A percentile compares a stretch with the other conserved stretches of the same genome.
phyloP scores from a whole-genome alignment of 2,329 filamentous ascomycete genomes.

The Nemania abortiva region DNA sequence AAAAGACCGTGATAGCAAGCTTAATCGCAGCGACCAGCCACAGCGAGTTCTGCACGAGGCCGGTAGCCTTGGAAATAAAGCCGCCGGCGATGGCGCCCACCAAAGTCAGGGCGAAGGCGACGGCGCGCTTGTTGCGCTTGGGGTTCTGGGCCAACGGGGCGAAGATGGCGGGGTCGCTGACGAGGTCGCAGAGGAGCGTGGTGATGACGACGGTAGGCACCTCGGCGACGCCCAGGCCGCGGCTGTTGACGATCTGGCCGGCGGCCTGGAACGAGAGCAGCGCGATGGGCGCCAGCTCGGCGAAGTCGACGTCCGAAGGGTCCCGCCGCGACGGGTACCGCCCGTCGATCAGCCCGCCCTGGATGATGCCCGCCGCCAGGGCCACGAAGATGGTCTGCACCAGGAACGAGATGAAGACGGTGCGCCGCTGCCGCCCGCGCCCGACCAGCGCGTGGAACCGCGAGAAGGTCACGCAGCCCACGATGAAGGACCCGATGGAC shows the following conservation, averaged over 20 bases:
- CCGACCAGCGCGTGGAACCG: constrained; percentile 50
- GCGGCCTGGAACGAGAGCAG: constrained; percentile 67
- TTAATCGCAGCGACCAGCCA: constrained; percentile 63
- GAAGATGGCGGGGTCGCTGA: constrained; percentile 64
- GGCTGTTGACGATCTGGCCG: constrained; percentile 66
- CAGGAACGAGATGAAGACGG: constrained; percentile 47
- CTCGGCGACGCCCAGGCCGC: constrained; percentile 65
- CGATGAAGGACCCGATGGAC: constrained; percentile 57
- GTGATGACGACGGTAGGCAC: constrained; percentile 69
- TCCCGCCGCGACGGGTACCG: constrained; percentile 47
- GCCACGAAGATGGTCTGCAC: constrained; percentile 47
- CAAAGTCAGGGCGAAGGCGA: constrained; percentile 58
- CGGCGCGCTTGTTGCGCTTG: constrained; percentile 63
- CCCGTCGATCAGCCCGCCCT: constrained; percentile 48
- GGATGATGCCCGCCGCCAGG: constrained; percentile 48
- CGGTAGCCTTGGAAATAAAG: constrained; percentile 59
- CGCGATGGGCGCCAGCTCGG: constrained; percentile 53
- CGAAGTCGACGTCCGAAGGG: constrained; percentile 45
- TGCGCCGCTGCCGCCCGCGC: constrained; percentile 47
- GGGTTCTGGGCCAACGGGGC: constrained; percentile 58
- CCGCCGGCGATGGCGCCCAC: constrained; percentile 62
- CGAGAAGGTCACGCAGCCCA: constrained; percentile 57
- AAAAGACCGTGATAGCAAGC: constrained; percentile 53
- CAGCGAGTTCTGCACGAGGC: constrained; percentile 58
- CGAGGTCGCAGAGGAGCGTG: constrained; percentile 65